phyloP scores from a whole-genome alignment of 2,329 filamentous ascomycete genomes.

The Aspergillus glaucus region DNA sequence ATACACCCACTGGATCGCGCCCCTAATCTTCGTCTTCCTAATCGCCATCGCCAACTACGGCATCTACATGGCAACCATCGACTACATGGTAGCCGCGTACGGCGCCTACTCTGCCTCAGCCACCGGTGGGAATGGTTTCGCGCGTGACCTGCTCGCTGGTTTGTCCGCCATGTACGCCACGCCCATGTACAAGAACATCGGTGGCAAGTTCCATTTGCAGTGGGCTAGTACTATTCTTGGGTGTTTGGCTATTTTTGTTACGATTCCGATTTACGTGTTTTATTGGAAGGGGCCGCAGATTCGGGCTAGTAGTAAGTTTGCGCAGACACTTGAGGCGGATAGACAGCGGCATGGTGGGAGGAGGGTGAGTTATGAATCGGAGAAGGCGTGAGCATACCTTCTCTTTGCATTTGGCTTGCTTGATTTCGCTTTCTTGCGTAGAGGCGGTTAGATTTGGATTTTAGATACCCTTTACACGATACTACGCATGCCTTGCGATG shows the following conservation, averaged over 20 bases:
- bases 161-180: constrained; percentile 62
- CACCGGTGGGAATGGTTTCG: constrained; percentile 69
- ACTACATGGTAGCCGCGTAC: constrained; percentile 72
- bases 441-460: background rate
- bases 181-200: constrained; percentile 54
- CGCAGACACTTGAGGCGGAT: constrained; percentile 33
- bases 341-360: constrained; percentile 12
- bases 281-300: constrained; percentile 52
- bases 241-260: constrained; percentile 45
- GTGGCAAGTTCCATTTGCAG: constrained; percentile 40
- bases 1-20: constrained; percentile 62
- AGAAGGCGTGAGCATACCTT: constrained; percentile 4
- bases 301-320: constrained; percentile 47
- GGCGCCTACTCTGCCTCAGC: constrained; percentile 68
- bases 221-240: constrained; percentile 51
- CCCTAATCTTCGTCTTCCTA: constrained; percentile 58
- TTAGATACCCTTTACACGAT: background rate
- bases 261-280: constrained; percentile 50
- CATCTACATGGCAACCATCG: constrained; percentile 71
- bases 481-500: background rate
- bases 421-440: background rate
- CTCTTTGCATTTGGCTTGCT: background rate
- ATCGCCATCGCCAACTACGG: constrained; percentile 69
- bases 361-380: constrained; percentile 11
- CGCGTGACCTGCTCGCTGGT: constrained; percentile 67